Evolutionary conservation across 495 filamentous ascomycete genomes (phyloP), one percentile per base, ranked within the genome.

Genomic region (Penicillium waksmanii): DNA sequence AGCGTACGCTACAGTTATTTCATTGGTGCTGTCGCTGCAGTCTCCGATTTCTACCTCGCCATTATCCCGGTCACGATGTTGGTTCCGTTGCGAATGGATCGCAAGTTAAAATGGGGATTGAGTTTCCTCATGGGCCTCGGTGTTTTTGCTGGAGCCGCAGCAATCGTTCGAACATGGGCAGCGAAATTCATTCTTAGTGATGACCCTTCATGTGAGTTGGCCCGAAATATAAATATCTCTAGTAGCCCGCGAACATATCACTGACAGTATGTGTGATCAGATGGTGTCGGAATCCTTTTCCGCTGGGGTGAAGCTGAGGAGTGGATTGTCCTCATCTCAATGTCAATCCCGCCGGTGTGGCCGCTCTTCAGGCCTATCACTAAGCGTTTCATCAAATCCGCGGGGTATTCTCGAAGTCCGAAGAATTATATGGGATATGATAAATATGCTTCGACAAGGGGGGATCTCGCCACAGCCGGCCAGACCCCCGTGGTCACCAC

Each of bases 331-430:
- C 57, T 66, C 19, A 66, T 66, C 53, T 54, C 60, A 25, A 66
- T 66, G 64, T 66, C 64, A n/a, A 66, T 66, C n/a, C 64, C 64
- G 42, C 64, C 64, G 1, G 64, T 66, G 0, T 66, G 64, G 64
- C 64, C 64, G 10, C 36, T 66, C 21, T 60, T 66, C 57, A 42
- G 64, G 3, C 64, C 64, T 5, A 51, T 61, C 19, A 65, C 63
- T 2, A 38, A 50, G 19, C 55, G 44, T 15, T 65, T 65, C 55
- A 62, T 65, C 55, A 65, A 58, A 54, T 61, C 58, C 5, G 51
- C 50, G 5, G 6, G 7, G 11, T 55, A 44, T 25, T 58, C 56
- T 47, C 61, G 57, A 19, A 64, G 56, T 33, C 49, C 40, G 6
- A 48, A 57, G 6, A 49, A 51, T 18, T 55, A 58, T 13, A 50